phyloP scores from a whole-genome alignment of 306 rosid genomes.

The Parietaria judaica region DNA sequence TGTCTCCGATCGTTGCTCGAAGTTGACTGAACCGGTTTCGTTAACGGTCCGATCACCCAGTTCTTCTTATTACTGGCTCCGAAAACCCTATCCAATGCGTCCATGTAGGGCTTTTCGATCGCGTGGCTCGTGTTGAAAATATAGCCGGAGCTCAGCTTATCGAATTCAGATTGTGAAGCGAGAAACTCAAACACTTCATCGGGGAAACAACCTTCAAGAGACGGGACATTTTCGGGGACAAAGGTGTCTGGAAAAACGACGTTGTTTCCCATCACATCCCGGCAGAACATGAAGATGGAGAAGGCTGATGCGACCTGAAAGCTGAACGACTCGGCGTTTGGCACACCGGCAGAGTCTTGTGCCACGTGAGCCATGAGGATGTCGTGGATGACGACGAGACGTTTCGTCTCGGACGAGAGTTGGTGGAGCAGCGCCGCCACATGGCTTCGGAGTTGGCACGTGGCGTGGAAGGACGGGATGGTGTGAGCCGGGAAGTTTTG shows the following conservation, averaged over 20 bases:
- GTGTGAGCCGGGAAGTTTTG: slow-evolving; percentile 59
- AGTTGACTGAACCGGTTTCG: slow-evolving; percentile 27
- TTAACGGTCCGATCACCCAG: slow-evolving; percentile 61
- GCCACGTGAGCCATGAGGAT: slow-evolving; percentile 51
- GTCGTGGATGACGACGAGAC: slow-evolving; percentile 50
- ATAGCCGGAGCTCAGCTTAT: slow-evolving; percentile 29
- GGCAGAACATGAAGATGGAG: slow-evolving; percentile 26
- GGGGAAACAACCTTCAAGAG: slow-evolving; percentile 46
- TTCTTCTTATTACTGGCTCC: slow-evolving; percentile 25
- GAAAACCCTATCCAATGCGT: slow-evolving; percentile 21
- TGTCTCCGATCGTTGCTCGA: background rate
- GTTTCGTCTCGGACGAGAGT: slow-evolving; percentile 29
- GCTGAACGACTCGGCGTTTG: slow-evolving; percentile 48
- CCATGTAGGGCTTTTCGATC: slow-evolving; percentile 41
- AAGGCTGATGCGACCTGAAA: slow-evolving; percentile 61
- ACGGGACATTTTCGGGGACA: slow-evolving; percentile 24
- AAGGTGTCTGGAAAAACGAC: background rate
- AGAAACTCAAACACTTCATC: slow-evolving; percentile 32
- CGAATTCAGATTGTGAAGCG: slow-evolving; percentile 26
- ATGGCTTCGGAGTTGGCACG: slow-evolving; percentile 35
- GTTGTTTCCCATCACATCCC: slow-evolving; percentile 7
- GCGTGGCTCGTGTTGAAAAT: slow-evolving; percentile 45
- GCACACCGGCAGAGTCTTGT: slow-evolving; percentile 27
- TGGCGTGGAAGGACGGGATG: slow-evolving; percentile 39
- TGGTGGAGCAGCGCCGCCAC: slow-evolving; percentile 27